These are phyloP conservation scores for Cornus kousa DNA, from an alignment of 148 eudicot species.

Conservation along the genomic window DNA sequence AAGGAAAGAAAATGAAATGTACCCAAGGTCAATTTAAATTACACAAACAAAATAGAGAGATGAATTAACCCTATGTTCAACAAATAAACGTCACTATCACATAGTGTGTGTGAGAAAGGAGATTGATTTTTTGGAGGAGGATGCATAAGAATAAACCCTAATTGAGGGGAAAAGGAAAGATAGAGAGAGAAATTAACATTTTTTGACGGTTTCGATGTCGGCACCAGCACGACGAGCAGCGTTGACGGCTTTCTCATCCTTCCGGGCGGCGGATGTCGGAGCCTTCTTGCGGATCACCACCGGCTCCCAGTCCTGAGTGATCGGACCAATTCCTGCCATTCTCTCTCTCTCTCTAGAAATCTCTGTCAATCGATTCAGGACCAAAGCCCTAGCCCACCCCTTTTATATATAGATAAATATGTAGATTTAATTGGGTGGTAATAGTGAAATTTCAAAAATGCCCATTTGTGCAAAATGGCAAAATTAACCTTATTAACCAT, in stretches of 20 bases:
- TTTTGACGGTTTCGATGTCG: constrained; percentile 88
- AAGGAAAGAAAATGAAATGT: background rate
- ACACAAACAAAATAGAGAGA: background rate
- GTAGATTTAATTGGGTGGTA: no score
- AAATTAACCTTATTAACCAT: no score
- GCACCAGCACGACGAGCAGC: constrained; percentile 99
- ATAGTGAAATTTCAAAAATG: no score
- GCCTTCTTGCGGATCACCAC: constrained; percentile 94
- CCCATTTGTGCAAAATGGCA: no score
- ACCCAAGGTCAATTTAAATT: no score
- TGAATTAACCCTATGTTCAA: background rate
- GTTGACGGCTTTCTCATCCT: constrained; percentile 98
- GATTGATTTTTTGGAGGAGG: background rate
- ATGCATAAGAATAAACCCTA: constrained; percentile 1
- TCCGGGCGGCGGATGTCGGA: constrained; percentile 88
- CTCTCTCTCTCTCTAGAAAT: constrained; percentile 1
- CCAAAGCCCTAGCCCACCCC: no score
- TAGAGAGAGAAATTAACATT: constrained; percentile 36
- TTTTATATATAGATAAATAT: no score
- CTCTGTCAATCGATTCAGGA: background rate
- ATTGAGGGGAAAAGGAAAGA: background rate
- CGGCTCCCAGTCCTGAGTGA: constrained; percentile 96
- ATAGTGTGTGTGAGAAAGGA: background rate
- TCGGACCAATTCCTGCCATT: constrained; percentile 60
- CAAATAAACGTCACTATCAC: background rate